Conservation (phyloP, 1,139 yeast species). For the Saccharomyces hybrid region DNA sequence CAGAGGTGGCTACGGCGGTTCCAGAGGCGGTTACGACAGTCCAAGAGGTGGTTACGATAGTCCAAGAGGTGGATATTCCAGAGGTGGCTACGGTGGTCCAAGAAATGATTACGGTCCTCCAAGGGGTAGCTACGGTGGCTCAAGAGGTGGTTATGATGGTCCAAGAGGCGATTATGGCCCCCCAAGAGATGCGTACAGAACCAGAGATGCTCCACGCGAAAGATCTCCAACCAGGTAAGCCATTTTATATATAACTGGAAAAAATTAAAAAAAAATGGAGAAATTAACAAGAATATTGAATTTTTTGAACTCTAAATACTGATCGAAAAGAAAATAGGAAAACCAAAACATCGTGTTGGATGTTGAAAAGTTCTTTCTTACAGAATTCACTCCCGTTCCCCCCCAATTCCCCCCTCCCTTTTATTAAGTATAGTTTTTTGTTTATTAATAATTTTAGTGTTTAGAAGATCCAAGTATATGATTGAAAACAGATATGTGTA, state of each 20-base stretch:
- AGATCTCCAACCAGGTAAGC: conserved; percentile 51
- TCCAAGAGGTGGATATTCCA: conserved; percentile 25
- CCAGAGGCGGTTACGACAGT: conserved; percentile 32
- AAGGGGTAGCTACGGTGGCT: conserved; percentile 32
- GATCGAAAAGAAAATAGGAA: neutral
- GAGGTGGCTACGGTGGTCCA: conserved; percentile 34
- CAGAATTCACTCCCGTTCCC: neutral
- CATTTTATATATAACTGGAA: conserved; percentile 11
- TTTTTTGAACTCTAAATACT: neutral
- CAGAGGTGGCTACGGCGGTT: conserved; percentile 33
- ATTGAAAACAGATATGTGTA: neutral
- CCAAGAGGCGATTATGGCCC: conserved; percentile 28
- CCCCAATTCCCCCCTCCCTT: neutral
- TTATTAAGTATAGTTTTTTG: conserved; percentile 1
- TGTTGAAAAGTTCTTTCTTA: neutral
- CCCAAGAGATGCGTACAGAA: conserved; percentile 29
- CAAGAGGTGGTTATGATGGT: conserved; percentile 30
- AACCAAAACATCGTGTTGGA: neutral
- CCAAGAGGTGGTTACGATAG: conserved; percentile 32
- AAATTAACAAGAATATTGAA: neutral
- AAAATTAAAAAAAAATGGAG: conserved; percentile 6
- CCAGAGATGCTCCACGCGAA: conserved; percentile 44
- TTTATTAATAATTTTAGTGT: neutral
- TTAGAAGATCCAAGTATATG: neutral
- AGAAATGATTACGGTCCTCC: conserved; percentile 32